Base-by-base conservation (phyloP, 495 filamentous ascomycete species). In the Letharia columbiana region DNA sequence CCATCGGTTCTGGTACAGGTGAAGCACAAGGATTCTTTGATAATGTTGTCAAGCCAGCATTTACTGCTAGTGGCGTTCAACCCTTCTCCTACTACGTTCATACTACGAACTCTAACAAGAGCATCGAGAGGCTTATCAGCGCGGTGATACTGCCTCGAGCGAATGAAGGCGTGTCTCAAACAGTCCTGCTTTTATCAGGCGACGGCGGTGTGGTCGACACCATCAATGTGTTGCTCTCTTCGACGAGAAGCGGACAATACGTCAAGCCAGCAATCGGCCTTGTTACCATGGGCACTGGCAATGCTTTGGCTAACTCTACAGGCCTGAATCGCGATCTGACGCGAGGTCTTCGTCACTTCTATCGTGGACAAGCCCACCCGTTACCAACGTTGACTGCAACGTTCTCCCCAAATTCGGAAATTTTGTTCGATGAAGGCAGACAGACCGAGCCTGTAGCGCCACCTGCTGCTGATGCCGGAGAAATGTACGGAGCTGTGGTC, bases 171-270 rank as follows among this genome's bases (percentile, higher is more conserved):
- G 64, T 75, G 2, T 65, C 70, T 11, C 82, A 86, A 70, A 89
- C 86, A 0, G 76, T 96, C 28, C 72, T 96, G 40, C 80, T 96
- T 11, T 80, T 98, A 0, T 90, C 88, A 41, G 93, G 93, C 4
- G 93, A 98, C 74, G 93, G 92, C 5, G 92, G 90, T 2, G 69
- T 95, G 1, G 78, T 89, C 10, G 92, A 98, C 67, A 75, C 90
- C 1, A 72, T 96, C 64, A 96, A 96, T 72, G 75, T 75, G 1
- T 77, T 90, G 20, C 77, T 82, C 61, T 64, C 69, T 8, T 66
- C 65, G 3, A 52, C 62, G 0, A 56, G 65, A n/a, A 70, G 63
- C 12, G 20, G 58, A 2, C 31, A 37, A 4, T 81, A 76, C 42
- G 44, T 69, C 28, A 71, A 69, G 65, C 89, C 90, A 1, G 79